phyloP scores from a whole-genome alignment of 208 protist genomes.

The Acanthamoeba polyphaga region DNA sequence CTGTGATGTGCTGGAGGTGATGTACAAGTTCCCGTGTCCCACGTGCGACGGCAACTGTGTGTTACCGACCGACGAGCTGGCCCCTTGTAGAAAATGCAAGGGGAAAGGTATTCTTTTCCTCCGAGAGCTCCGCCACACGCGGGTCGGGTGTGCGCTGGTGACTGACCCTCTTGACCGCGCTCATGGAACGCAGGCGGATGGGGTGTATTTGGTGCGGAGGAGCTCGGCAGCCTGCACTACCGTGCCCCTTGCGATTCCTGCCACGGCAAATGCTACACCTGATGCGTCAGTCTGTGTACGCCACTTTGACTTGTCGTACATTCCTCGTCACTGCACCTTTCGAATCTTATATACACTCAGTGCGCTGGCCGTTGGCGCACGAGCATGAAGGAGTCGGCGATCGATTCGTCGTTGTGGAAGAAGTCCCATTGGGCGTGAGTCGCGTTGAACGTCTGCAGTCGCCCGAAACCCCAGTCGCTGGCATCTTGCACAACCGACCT shows the following conservation, averaged over 20 bases:
- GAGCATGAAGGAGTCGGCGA: constrained; percentile 13
- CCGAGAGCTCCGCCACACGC: not conserved
- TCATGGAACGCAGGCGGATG: not conserved
- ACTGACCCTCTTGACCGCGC: not conserved
- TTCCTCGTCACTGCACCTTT: not conserved
- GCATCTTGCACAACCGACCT: constrained; percentile 19
- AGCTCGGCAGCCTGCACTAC: not conserved
- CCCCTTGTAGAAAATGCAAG: not conserved
- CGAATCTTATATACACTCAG: not conserved
- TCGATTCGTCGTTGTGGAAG: not conserved
- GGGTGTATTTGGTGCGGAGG: not conserved
- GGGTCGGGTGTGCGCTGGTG: not conserved
- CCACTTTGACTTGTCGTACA: not conserved
- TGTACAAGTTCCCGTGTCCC: constrained; percentile 51
- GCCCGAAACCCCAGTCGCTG: not conserved
- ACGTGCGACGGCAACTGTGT: constrained; percentile 27
- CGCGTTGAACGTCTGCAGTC: not conserved
- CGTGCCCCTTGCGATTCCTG: not conserved
- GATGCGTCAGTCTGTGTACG: no score
- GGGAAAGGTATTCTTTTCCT: constrained; percentile 8
- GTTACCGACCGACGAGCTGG: not conserved
- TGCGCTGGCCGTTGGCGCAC: not conserved
- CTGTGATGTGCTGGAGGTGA: not conserved
- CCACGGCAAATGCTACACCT: constrained; percentile 1
- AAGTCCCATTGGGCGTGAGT: not conserved